Conservation (phyloP, 2,329 filamentous ascomycete genomes). For the Akanthomyces lecanii region DNA sequence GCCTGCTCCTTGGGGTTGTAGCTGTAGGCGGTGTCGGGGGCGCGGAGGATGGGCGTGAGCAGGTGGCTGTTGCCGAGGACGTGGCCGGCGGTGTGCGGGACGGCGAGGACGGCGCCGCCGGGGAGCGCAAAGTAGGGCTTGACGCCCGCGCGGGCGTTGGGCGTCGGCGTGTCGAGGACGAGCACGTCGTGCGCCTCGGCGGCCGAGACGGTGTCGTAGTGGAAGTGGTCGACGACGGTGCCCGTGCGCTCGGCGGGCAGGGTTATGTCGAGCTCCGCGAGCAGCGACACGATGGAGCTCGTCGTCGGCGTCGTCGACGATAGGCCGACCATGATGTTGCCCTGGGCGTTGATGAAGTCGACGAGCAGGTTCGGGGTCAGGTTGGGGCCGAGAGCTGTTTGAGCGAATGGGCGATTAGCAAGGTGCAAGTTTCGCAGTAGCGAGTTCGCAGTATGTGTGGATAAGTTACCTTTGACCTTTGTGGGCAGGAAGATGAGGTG, state of each 20-base stretch:
- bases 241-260: slow-evolving; percentile 83
- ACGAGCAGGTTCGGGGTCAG: slow-evolving; percentile 82
- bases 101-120: slow-evolving; percentile 60
- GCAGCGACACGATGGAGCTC: slow-evolving; percentile 68
- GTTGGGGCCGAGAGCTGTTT: slow-evolving; percentile 74
- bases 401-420: slow-evolving; percentile 12
- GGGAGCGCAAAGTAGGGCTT: slow-evolving; percentile 68
- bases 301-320: slow-evolving; percentile 68
- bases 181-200: slow-evolving; percentile 85
- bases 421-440: not conserved
- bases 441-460: not conserved
- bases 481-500: slow-evolving; percentile 85
- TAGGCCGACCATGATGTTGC: slow-evolving; percentile 85
- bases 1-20: slow-evolving; percentile 89
- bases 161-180: slow-evolving; percentile 64
- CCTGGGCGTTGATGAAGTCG: slow-evolving; percentile 85
- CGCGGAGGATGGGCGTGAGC: slow-evolving; percentile 75
- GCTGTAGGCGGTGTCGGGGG: slow-evolving; percentile 80
- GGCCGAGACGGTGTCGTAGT: slow-evolving; percentile 75
- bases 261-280: slow-evolving; percentile 83
- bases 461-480: slow-evolving; percentile 72
- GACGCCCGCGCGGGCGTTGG: slow-evolving; percentile 60
- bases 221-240: slow-evolving; percentile 91
- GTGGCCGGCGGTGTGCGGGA: slow-evolving; percentile 78
- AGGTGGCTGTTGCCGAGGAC: slow-evolving; percentile 73